phyloP scores from a whole-genome alignment of 2,329 filamentous ascomycete genomes.

The Ascochyta viciae-villosae region DNA sequence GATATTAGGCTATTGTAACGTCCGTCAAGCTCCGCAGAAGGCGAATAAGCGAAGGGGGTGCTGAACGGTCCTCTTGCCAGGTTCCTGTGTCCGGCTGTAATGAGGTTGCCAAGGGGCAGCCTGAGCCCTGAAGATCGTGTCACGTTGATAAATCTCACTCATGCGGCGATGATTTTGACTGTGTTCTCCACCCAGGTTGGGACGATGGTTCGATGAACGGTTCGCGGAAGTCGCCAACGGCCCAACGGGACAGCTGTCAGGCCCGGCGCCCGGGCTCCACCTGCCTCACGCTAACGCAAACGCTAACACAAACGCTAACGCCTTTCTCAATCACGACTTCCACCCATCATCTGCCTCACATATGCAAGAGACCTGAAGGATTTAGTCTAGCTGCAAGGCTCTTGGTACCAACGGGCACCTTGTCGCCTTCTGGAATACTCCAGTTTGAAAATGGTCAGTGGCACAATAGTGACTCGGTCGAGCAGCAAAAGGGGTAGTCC shows the following conservation, averaged over 20 bases:
- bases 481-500: background rate
- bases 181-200: background rate
- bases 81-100: background rate
- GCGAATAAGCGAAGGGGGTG: background rate
- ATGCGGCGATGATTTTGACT: background rate
- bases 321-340: background rate
- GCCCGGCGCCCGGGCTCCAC: background rate
- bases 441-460: background rate
- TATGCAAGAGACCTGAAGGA: constrained; percentile 3
- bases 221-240: background rate
- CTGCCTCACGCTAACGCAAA: background rate
- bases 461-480: background rate
- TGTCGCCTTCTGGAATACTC: background rate
- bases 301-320: background rate
- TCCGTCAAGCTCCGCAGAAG: background rate
- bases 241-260: background rate
- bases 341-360: background rate
- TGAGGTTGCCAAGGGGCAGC: background rate
- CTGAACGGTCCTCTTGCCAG: background rate
- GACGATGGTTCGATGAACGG: background rate
- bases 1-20: constrained; percentile 2
- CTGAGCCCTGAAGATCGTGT: background rate
- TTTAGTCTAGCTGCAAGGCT: background rate
- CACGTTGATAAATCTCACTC: background rate
- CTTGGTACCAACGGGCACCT: background rate